Evolutionary conservation across 345 rosid genomes (phyloP), one percentile per base, ranked within the genome.

Genomic region (Cardamine occulta): DNA sequence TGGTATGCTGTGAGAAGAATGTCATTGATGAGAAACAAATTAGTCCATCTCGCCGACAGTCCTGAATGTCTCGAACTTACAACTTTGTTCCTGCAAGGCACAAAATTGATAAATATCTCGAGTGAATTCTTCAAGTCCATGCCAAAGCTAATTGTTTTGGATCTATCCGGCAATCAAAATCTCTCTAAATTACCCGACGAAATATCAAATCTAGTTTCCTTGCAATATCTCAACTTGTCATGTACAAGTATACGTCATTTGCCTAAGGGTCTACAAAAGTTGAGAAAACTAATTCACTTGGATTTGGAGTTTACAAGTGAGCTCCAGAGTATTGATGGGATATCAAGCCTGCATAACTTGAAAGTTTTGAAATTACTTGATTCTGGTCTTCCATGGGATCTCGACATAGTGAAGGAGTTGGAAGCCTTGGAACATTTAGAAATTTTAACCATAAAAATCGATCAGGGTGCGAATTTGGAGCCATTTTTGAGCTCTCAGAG

Each of bases 121-220:
- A 18, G 15, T 17, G 70, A 35, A 13, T 83, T 74, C 69, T 80
- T 80, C 62, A 44, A 54, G 6, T 80, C 24, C n/a, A 83, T 83
- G 85, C 78, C 80, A 14, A 45, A 17, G 44, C 35, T 83, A 32
- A 47, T 1, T 66, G 82, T 77, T 31, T 59, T 80, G 70, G 75
- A 83, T 54, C 64, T 83, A 19, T 83, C 83, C 0, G 1, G 3
- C 8, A 77, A 79, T 28, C 0, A 28, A 1, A 3, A 0, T 28
- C 5, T 28, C 29, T 28, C 29, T 28, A 28, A 28, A 28, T 28
- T 28, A 28, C 29, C 29, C 29, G 4, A 28, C 29, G 29, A 5
- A 28, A 28, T 28, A 28, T 28, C 29, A 28, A 28, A 28, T 28
- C 29, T 28, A 28, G 1, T 28, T 28, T 28, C 29, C 29, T 28